A percentile compares a stretch with the other conserved stretches of the same genome.
These are phyloP conservation scores for Phytophthora fragariae DNA, from an alignment of 352 stramenopile species.

Conservation along the genomic window DNA sequence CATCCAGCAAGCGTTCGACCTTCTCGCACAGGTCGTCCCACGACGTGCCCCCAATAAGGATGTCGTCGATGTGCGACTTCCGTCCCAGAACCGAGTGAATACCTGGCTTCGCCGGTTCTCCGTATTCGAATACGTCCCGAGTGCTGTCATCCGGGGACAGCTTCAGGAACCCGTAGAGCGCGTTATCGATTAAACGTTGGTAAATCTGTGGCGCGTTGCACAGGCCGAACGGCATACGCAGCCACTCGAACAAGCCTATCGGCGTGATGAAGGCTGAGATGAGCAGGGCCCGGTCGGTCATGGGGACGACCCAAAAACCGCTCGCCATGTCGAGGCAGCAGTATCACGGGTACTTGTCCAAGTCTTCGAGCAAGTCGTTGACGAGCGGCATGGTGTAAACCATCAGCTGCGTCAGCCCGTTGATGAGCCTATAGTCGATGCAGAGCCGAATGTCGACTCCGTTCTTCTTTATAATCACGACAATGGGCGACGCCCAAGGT, in stretches of 20 bases:
- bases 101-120: background rate
- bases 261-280: slow-evolving; percentile 38
- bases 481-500: slow-evolving; percentile 28
- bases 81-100: too few species aligned
- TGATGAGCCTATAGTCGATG: too few species aligned
- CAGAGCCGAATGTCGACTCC: background rate
- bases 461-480: slow-evolving; percentile 35
- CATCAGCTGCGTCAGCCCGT: too few species aligned
- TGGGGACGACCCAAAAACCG: slow-evolving; percentile 32
- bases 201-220: slow-evolving; percentile 39
- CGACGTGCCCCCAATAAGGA: too few species aligned
- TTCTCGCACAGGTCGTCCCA: background rate
- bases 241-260: slow-evolving; percentile 33
- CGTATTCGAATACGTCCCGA: background rate
- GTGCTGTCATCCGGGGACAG: background rate
- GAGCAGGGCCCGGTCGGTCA: slow-evolving; percentile 17
- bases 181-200: slow-evolving; percentile 35
- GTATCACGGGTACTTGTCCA: slow-evolving; percentile 25
- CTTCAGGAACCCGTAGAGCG: slow-evolving; percentile 17
- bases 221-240: slow-evolving; percentile 30
- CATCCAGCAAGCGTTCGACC: slow-evolving; percentile 13
- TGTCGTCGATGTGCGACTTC: too few species aligned
- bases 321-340: slow-evolving; percentile 30
- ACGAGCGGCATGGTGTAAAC: too few species aligned
- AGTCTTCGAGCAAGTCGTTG: slow-evolving; percentile 16